Percentiles rank a stretch among this genome's conserved stretches.
These are phyloP conservation scores for Coemansia sp. DNA, from an alignment of 192 early-diverging fungal species.

Conservation along the genomic window DNA sequence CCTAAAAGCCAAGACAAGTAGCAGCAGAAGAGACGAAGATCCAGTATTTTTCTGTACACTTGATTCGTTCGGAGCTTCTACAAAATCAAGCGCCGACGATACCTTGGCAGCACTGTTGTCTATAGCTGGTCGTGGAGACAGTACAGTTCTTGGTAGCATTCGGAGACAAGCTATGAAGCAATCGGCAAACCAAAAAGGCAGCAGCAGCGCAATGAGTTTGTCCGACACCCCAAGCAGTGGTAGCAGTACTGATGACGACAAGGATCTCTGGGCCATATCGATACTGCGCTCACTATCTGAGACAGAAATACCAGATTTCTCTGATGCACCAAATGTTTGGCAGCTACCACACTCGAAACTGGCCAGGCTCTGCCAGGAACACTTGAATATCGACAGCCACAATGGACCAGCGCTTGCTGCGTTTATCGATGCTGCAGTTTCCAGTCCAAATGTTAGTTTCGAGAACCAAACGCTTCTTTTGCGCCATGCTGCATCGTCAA, in stretches of 20 bases:
- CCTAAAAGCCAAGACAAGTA: neutral
- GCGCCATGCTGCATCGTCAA: slow-evolving; percentile 9
- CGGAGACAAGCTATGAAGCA: neutral
- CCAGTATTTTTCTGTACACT: neutral
- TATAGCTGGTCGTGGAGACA: neutral
- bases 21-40: neutral
- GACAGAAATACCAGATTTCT: slow-evolving; percentile 17
- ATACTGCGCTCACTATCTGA: slow-evolving; percentile 19
- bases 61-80: neutral
- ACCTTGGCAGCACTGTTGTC: neutral
- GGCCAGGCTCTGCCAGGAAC: slow-evolving; percentile 12
- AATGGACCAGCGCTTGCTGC: slow-evolving; percentile 15
- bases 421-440: slow-evolving; percentile 22
- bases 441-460: slow-evolving; percentile 22
- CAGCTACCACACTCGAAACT: slow-evolving; percentile 26
- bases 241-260: neutral
- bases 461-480: slow-evolving; percentile 38
- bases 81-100: neutral
- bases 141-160: neutral
- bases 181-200: neutral
- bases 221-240: neutral
- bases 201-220: neutral
- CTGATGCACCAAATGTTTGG: slow-evolving; percentile 15
- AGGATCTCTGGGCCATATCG: slow-evolving; percentile 20
- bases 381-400: slow-evolving; percentile 15